These are phyloP conservation scores for Lepiota subincarnata DNA, from an alignment of 768 basidiomycete species.

Conservation along the genomic window DNA sequence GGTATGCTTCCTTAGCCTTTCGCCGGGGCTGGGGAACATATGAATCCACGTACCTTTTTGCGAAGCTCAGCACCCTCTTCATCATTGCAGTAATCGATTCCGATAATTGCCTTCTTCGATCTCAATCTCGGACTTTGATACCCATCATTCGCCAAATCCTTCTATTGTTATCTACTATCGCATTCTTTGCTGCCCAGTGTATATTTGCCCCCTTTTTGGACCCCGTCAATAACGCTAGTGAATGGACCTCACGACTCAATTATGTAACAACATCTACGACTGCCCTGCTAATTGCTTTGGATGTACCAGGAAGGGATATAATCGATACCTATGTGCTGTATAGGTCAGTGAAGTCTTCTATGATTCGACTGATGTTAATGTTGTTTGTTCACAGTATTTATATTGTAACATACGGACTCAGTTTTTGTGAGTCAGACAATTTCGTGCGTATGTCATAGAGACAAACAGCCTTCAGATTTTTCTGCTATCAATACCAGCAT, in stretches of 20 bases:
- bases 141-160: conserved; percentile 57
- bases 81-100: conserved; percentile 64
- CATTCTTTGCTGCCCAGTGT: conserved; percentile 62
- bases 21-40: conserved; percentile 68
- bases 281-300: conserved; percentile 57
- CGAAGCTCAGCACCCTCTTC: conserved; percentile 65
- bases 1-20: conserved; percentile 42
- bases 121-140: conserved; percentile 44
- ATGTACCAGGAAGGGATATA: conserved; percentile 49
- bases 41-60: conserved; percentile 59
- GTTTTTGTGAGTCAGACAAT: conserved; percentile 43
- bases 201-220: conserved; percentile 60
- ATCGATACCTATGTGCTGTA: conserved; percentile 65
- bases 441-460: background rate
- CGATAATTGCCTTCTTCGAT: conserved; percentile 71
- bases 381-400: conserved; percentile 31
- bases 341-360: conserved; percentile 38
- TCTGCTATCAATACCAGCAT: conserved; percentile 49
- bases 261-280: conserved; percentile 63
- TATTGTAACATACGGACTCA: conserved; percentile 61
- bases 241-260: conserved; percentile 68
- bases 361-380: conserved; percentile 3
- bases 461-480: conserved; percentile 49
- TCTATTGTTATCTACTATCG: conserved; percentile 50
- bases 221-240: conserved; percentile 70